Evolutionary conservation across 2,329 filamentous ascomycete species (phyloP).

Genomic region (Epicoccum nigrum): DNA sequence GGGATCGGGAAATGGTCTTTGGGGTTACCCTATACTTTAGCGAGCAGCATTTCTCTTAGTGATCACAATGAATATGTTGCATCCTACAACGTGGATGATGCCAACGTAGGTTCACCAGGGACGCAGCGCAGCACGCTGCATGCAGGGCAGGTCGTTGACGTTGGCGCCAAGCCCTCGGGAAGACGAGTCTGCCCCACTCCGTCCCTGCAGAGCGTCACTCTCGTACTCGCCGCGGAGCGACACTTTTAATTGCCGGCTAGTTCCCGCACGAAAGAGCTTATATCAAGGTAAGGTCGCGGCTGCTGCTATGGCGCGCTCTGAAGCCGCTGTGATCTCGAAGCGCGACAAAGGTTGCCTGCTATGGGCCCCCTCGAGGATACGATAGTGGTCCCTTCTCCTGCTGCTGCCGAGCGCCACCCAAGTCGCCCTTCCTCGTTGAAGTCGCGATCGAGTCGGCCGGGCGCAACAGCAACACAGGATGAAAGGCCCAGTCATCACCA

Average conservation of each 20-base stretch:
- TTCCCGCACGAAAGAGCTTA: not conserved
- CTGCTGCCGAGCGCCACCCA: too few species aligned
- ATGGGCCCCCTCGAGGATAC: conserved; percentile 30
- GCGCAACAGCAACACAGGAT: not conserved
- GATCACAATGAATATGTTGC: too few species aligned
- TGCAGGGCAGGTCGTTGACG: too few species aligned
- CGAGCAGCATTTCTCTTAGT: too few species aligned
- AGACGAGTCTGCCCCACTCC: conserved; percentile 8
- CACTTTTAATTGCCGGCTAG: conserved; percentile 10
- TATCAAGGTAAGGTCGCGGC: conserved; percentile 5
- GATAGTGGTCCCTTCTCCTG: conserved; percentile 26
- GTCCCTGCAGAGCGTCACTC: conserved; percentile 2
- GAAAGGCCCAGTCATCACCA: conserved; percentile 4
- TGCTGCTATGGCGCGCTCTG: conserved; percentile 5
- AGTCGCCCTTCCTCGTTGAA: conserved; percentile 17
- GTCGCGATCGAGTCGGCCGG: conserved; percentile 27
- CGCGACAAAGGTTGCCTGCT: not conserved
- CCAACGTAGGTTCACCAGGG: too few species aligned
- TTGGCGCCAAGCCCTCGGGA: not conserved
- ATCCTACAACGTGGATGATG: too few species aligned
- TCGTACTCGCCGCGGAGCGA: not conserved
- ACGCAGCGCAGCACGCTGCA: too few species aligned
- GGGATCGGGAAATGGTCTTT: too few species aligned
- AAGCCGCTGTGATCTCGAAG: not conserved
- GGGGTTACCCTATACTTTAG: too few species aligned